Base-by-base conservation (phyloP, 192 early-diverging fungal species). In the Gorgonomyces haynaldii region DNA sequence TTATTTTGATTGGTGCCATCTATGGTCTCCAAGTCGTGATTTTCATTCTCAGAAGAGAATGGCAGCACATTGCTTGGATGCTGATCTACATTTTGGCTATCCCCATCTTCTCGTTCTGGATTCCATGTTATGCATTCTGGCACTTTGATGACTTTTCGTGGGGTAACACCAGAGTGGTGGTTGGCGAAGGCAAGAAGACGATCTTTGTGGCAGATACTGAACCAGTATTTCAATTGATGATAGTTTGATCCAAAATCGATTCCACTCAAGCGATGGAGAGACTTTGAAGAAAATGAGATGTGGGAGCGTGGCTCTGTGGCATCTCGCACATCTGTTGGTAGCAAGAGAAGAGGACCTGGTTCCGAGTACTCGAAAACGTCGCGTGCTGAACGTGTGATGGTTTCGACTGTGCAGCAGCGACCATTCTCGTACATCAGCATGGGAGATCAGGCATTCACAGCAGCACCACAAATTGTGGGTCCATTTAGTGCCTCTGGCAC, bases 81-180 rank as follows among this genome's bases (percentile, higher is more conserved):
- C 78, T 98, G 53, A 53, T 77, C 52, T 98, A 56, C 59, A 71
- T 96, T 10, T 42, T 92, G 16, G 91, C 91, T n/a, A 86, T 86
- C 29, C 95, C 95, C 7, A 70, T 98, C 20, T 93, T 94, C 61
- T 81, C 84, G 20, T 78, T 78, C 53, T 74, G 62, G 39, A 64
- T 74, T 66, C 68, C 75, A 29, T 34, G 69, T 20, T 98, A 98
- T 63, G 72, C 94, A 17, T 98, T 94, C 79, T 98, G 95, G 95
- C 89, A 92, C 70, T 91, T 96, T 64, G 95, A 98, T 60, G 91
- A 98, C 58, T 98, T 98, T 58, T 92, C 88, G n/a, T 98, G 95
- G 95, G 95, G 94, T 57, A 93, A 91, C 60, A 98, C 94, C 24
- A 89, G 94, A 73, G 57, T 89, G 20, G 88, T 96, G 1, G 79